Evolutionary conservation across 805 yeast species (phyloP), one percentile per base, ranked within the genome.

Genomic region (Vanderwaltozyma tropicalis): DNA sequence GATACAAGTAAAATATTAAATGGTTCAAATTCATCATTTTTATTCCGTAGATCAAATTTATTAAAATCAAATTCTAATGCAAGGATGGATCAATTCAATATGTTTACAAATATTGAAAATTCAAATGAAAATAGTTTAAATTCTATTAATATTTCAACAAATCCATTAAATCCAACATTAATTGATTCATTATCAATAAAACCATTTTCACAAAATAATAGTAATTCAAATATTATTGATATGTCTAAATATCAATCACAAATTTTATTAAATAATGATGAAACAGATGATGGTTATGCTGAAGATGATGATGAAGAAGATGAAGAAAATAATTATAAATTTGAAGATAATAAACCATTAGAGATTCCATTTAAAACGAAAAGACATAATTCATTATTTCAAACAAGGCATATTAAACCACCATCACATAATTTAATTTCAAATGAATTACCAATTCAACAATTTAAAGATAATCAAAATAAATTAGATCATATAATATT

Each of bases 231-330:
- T 34, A 25, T 20, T 2, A 32, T 24, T 14, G 28, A 35, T 17
- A 17, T 35, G 18, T n/a, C 24, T 13, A 29, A 26, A 14, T 14
- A 34, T n/a, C 17, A 14, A 8, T 17, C 22, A 15, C 21, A 28
- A 29, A 19, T 22, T 3, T 13, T 30, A 20, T 11, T 24, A 12
- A 35, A 18, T 30, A 34, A 24, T 27, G 57, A 50, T 6, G 53
- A 52, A 17, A 43, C 51, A 2, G 58, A 53, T 30, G 60, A 53
- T 21, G 60, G 58, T 16, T 53, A 53, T 35, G 52, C 49, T 0
- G 60, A 53, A 38, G 60, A 55, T 37, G 57, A 54, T 36, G 59
- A 53, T 33, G 62, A 56, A 16, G 55, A 45, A 20, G 54, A 49
- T 2, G 44, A 49, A 35, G 49, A 47, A 27, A 50, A 43, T 13